Evolutionary conservation across 306 rosid species (phyloP).

Genomic region (Pyrus bretschneideri): DNA sequence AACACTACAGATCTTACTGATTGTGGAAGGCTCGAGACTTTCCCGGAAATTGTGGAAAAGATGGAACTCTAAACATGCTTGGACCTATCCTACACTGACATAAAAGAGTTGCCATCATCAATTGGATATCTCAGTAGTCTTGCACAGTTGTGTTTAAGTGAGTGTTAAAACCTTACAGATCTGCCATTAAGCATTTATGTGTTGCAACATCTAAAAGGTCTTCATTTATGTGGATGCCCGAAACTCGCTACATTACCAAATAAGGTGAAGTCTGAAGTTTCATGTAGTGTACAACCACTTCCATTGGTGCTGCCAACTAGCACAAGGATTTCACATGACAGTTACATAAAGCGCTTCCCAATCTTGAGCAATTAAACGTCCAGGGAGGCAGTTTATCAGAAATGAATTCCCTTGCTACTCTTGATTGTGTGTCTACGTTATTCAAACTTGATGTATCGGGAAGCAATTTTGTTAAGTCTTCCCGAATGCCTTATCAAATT

Average conservation of each 20-base stretch:
- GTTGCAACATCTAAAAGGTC: neutral
- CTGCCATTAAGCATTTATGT: neutral
- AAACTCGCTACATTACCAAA: neutral
- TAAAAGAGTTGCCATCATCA: neutral
- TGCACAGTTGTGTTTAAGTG: neutral
- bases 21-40: neutral
- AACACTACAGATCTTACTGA: neutral
- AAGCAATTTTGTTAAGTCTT: neutral
- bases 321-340: neutral
- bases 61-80: neutral
- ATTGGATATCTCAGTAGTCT: neutral
- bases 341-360: neutral
- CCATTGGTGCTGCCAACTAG: neutral
- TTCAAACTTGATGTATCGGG: neutral
- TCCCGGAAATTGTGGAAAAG: conserved; percentile 1
- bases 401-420: neutral
- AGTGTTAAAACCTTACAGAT: neutral
- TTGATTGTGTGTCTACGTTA: neutral
- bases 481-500: neutral
- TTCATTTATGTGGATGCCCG: too few species aligned
- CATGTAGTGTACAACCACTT: neutral
- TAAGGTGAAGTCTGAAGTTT: neutral
- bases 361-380: neutral
- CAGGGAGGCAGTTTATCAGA: neutral
- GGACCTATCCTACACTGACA: neutral